Conservation (phyloP, 176 grass and related monocot species). For the Eragrostis nindensis region DNA sequence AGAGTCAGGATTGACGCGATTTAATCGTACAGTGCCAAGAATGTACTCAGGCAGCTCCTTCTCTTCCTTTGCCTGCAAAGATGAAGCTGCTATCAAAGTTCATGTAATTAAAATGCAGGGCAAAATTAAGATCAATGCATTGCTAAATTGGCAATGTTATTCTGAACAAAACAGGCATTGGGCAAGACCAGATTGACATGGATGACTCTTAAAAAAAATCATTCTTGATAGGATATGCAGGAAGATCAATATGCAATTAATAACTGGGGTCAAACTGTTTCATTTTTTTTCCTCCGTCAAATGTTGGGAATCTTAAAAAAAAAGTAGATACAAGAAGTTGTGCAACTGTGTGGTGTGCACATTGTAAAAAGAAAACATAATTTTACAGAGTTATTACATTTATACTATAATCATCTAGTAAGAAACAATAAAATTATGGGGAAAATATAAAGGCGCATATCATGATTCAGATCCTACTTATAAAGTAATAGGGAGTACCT, state of each 20-base stretch:
- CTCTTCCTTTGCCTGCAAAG: constrained; percentile 86
- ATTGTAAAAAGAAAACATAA: constrained; percentile 10
- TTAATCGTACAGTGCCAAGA: constrained; percentile 86
- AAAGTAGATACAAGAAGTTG: not conserved
- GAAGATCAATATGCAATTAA: not conserved
- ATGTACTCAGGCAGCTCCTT: constrained; percentile 95
- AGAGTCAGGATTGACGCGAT: constrained; percentile 61
- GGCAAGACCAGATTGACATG: constrained; percentile 24
- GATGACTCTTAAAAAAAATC: constrained; percentile 2
- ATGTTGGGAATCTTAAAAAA: not conserved
- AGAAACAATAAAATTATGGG: not conserved
- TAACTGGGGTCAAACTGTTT: not conserved
- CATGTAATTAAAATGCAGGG: not conserved
- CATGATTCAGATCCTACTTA: not conserved
- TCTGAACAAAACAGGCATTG: not conserved
- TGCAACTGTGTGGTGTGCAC: not conserved
- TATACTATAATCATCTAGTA: not conserved
- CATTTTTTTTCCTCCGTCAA: not conserved
- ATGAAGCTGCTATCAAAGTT: constrained; percentile 30
- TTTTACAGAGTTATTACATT: too few species aligned
- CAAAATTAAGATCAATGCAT: not conserved
- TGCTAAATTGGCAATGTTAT: not conserved
- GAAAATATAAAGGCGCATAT: not conserved
- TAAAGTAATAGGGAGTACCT: constrained; percentile 48
- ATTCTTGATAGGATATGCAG: not conserved